Evolutionary conservation across 179 eudicot species (phyloP).

Genomic region (Carnegiea gigantea): DNA sequence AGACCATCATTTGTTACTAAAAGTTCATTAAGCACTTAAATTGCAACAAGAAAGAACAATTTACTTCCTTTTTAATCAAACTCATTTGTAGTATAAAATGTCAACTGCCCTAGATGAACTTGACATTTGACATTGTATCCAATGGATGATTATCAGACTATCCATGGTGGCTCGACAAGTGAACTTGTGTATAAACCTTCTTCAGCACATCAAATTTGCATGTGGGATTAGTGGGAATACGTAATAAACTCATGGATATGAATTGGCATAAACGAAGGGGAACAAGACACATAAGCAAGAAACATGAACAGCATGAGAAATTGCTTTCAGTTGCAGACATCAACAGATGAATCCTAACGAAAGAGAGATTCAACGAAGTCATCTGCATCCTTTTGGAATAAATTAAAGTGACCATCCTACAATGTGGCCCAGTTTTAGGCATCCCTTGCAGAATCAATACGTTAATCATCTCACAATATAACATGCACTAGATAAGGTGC

Average conservation of each 20-base stretch:
- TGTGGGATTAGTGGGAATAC: not conserved
- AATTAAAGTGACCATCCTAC: not conserved
- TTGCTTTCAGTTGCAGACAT: not conserved
- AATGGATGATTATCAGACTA: not conserved
- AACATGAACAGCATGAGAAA: not conserved
- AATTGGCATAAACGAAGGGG: not conserved
- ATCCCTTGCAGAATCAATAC: not conserved
- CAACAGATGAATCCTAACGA: not conserved
- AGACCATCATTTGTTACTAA: not conserved
- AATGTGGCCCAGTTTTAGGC: not conserved
- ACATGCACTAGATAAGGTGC: not conserved
- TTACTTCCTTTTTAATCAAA: not conserved
- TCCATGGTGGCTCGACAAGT: not conserved
- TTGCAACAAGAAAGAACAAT: not conserved
- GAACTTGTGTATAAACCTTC: not conserved
- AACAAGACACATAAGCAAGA: not conserved
- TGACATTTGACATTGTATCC: not conserved
- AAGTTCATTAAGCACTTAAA: conserved; percentile 1
- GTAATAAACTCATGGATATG: not conserved
- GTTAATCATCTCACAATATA: no score
- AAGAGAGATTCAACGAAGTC: not conserved
- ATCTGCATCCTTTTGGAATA: not conserved
- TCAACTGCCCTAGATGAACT: no score
- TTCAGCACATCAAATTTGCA: not conserved
- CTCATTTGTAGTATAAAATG: not conserved